Evolutionary conservation across 305 asterid species (phyloP), one percentile per base, ranked within the genome.

Genomic region (Nicotiana rustica): DNA sequence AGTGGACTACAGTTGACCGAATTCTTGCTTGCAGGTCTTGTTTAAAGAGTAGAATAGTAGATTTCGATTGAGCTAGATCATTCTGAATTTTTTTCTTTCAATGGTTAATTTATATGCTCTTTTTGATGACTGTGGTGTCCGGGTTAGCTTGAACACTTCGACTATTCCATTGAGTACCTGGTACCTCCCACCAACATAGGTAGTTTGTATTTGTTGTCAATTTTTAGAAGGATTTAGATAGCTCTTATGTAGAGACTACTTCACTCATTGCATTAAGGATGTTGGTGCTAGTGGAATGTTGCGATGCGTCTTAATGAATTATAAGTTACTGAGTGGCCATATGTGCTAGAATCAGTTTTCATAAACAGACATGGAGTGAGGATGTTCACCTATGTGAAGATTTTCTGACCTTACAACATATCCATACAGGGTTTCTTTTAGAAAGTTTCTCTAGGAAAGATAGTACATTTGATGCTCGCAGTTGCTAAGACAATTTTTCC

Each of bases 1-100:
- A 96, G 38, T 96, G 98, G 99, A 96, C 97, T 7, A 91, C 96
- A 55, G 97, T 94, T 84, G 99, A 96, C 83, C 93, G 99, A 62
- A 87, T 96, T 87, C 91, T 96, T 84, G 90, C 97, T 79, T 89
- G 94, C 98, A 96, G 98, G 99, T 96, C 76, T 66, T 49, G 9
- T 78, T 77, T 76, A 17, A 9, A 55, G n/a, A 55, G 80, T 76
- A 55, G 49, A 29, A 55, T 17, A 76, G 33, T 76, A 76, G 49
- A 76, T 55, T 76, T 76, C n/a, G 8, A 55, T 55, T 76, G 67
- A 76, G 52, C 66, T 76, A 12, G 49, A 29, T 55, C 49, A 17
- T n/a, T 55, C 67, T 56, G 33, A 55, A 31, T 21, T 29, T 76
- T 31, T 55, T 76, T 76, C 33, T 55, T 29, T 31, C 52, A 76